Base-by-base conservation (phyloP, 805 yeast species). In the Sporopachydermia quercuum region DNA sequence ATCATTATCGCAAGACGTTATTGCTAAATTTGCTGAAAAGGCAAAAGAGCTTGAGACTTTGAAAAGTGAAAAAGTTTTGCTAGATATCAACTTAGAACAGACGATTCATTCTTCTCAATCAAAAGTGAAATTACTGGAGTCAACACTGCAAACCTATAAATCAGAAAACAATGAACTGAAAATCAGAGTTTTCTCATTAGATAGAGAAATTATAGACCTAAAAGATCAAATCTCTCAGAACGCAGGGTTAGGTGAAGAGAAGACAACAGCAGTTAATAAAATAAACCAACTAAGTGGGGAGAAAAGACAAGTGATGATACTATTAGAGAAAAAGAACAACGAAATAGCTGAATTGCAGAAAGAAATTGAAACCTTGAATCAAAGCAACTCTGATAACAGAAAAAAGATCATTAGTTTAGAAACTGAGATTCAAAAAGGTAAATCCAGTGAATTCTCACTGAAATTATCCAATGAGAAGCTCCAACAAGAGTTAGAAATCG, bases 401-500 rank as follows among this genome's bases (percentile, higher is more conserved):
- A 57, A 61, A 37, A 49, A 55, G 16, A 44, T 68, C 17, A 49
- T 68, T 34, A 67, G 65, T 2, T 57, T 57, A 34, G 69, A 54
- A 43, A 56, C 53, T 11, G 51, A 57, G 15, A 48, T 55, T 4
- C 70, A 65, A 41, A 55, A 40, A 47, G 54, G 43, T 43, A 64
- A 41, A 40, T 47, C 47, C 39, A 50, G 43, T 35, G 47, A 48
- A 23, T 45, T 54, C 35, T 53, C 58, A 23, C 45, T 51, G 5
- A 52, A 57, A 43, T 47, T 65, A 34, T 59, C 55, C 35, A 47
- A 60, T 16, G 65, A 65, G 40, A 54, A 60, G 30, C 46, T 62
- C 4, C 55, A 55, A 23, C 70, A 62, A 40, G 74, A 71, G 39
- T 40, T 68, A 4, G 62, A 60, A 16, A 53, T 61, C n/a, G 46